Percentiles rank a stretch among this genome's conserved stretches.
Conservation (phyloP, 305 asterid genomes). For the Fraxinus platypoda region DNA sequence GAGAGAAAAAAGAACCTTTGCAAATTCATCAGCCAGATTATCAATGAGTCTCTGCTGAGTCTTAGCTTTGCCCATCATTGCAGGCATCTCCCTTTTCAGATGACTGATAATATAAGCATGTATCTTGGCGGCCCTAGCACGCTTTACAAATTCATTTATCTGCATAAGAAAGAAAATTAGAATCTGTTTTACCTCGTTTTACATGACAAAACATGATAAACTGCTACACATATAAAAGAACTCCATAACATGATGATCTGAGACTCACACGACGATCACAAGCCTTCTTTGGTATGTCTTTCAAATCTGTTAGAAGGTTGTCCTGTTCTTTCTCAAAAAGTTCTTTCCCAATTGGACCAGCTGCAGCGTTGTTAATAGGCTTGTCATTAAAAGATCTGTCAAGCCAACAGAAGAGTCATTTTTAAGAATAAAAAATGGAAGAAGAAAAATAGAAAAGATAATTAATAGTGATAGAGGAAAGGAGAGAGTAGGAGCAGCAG, state of each 20-base stretch:
- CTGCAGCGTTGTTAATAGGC: constrained; percentile 65
- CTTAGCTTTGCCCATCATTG: constrained; percentile 96
- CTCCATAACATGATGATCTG: neutral
- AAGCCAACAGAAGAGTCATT: constrained; percentile 1
- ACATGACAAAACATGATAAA: neutral
- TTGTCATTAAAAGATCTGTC: constrained; percentile 84
- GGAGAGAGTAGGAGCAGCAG: neutral
- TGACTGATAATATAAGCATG: constrained; percentile 85
- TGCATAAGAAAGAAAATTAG: constrained; percentile 26
- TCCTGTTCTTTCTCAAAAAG: constrained; percentile 96
- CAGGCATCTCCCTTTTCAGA: constrained; percentile 89
- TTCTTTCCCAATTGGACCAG: constrained; percentile 82
- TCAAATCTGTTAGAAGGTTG: constrained; percentile 75
- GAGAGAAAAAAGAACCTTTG: constrained; percentile 52
- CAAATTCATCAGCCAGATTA: constrained; percentile 68
- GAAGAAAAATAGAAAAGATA: neutral
- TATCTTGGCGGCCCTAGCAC: constrained; percentile 90
- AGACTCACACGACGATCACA: constrained; percentile 92
- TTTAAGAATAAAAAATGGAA: neutral
- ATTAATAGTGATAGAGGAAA: neutral
- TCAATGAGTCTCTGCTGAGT: constrained; percentile 83
- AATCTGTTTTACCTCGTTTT: neutral
- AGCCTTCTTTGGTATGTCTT: constrained; percentile 88
- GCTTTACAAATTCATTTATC: constrained; percentile 96
- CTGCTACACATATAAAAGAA: neutral